These are phyloP conservation scores for Saccharomycopsis malanga DNA, from an alignment of 805 yeast genomes.

Conservation along the genomic window DNA sequence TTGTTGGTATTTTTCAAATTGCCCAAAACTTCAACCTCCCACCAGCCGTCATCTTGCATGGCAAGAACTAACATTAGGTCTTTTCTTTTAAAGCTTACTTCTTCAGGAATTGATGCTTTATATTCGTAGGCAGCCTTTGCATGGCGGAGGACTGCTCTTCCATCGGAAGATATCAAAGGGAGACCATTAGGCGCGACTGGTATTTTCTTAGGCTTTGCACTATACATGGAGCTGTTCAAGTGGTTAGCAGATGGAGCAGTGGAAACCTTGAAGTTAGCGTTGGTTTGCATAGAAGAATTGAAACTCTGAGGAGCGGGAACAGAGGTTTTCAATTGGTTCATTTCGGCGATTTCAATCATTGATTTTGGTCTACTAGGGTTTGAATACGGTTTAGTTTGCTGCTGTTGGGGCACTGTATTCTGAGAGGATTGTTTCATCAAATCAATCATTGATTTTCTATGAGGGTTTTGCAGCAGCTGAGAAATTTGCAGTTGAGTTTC, in stretches of 20 bases:
- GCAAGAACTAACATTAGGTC: conserved; percentile 47
- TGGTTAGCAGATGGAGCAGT: conserved; percentile 2
- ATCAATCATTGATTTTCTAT: conserved; percentile 11
- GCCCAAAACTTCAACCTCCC: conserved; percentile 56
- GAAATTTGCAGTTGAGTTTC: not conserved
- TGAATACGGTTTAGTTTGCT: conserved; percentile 1
- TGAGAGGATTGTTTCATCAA: not conserved
- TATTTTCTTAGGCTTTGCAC: not conserved
- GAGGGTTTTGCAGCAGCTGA: too few species aligned
- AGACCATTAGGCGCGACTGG: conserved; percentile 28
- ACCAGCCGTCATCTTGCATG: conserved; percentile 68
- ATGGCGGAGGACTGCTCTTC: conserved; percentile 46
- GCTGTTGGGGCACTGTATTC: not conserved
- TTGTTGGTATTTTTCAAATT: conserved; percentile 22
- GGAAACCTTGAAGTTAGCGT: conserved; percentile 1
- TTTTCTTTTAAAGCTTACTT: conserved; percentile 50
- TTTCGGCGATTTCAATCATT: conserved; percentile 21
- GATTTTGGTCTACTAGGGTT: conserved; percentile 18
- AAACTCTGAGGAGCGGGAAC: not conserved
- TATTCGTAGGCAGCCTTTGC: conserved; percentile 52
- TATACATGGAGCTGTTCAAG: conserved; percentile 1
- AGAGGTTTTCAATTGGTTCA: conserved; percentile 3
- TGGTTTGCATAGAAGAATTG: conserved; percentile 3
- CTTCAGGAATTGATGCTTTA: conserved; percentile 53
- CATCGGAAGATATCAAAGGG: conserved; percentile 45